phyloP scores from a whole-genome alignment of 257 asterid genomes.

The Marsdenia floribunda region DNA sequence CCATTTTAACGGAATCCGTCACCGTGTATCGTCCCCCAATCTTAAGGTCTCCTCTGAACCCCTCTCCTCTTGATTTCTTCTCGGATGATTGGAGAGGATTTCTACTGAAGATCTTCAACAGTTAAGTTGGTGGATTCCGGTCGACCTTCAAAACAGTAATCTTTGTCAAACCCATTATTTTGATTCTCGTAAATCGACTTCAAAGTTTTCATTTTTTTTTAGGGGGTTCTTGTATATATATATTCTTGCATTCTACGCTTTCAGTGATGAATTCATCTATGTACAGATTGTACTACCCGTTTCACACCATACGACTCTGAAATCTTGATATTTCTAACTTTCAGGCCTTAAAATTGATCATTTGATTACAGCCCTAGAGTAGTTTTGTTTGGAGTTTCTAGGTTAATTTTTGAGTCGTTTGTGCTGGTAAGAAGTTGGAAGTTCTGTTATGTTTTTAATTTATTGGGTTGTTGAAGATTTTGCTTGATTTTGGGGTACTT shows the following conservation, averaged over 20 bases:
- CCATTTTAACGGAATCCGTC: conserved; percentile 29
- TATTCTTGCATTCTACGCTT: background rate
- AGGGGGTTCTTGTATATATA: background rate
- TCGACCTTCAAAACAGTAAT: conserved; percentile 22
- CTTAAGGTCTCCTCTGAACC: conserved; percentile 4
- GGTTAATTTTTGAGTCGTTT: background rate
- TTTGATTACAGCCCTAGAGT: background rate
- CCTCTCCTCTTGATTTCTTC: conserved; percentile 7
- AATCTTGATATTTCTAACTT: background rate
- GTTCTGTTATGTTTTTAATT: background rate
- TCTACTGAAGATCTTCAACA: conserved; percentile 33
- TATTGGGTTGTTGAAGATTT: background rate
- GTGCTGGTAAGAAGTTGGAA: background rate
- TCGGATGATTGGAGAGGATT: conserved; percentile 25
- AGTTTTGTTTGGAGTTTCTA: background rate
- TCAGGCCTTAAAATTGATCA: background rate
- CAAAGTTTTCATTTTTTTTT: background rate
- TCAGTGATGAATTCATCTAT: background rate
- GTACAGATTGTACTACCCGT: conserved; percentile 1
- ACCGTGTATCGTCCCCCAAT: conserved; percentile 24
- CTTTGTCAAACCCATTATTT: background rate
- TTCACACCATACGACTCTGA: background rate
- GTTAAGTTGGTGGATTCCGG: conserved; percentile 10
- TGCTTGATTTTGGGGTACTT: background rate
- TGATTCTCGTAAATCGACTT: background rate